Evolutionary conservation across 2,329 filamentous ascomycete genomes (phyloP).

Genomic region (Macroventuria anomochaeta): DNA sequence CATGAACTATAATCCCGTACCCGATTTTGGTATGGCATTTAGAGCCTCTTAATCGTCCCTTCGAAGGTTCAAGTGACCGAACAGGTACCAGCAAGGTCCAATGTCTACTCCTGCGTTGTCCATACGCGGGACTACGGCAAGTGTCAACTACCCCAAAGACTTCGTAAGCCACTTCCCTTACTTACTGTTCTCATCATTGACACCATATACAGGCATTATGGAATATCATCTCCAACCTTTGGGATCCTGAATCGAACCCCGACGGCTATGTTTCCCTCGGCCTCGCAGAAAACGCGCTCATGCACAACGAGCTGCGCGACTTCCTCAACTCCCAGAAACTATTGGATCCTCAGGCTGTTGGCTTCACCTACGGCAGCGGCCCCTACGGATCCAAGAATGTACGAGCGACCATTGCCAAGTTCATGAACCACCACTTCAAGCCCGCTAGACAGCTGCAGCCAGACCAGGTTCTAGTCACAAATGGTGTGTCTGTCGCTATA

Average conservation of each 20-base stretch:
- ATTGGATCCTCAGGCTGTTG: conserved; percentile 8
- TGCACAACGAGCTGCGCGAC: conserved; percentile 55
- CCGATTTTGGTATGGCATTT: neutral
- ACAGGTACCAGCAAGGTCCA: neutral
- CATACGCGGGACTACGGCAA: conserved; percentile 3
- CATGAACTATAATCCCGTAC: conserved; percentile 1
- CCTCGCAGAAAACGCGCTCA: conserved; percentile 61
- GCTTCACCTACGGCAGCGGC: conserved; percentile 54
- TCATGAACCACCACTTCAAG: conserved; percentile 48
- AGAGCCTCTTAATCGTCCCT: neutral
- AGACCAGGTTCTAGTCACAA: conserved; percentile 48
- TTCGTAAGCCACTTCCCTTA: neutral
- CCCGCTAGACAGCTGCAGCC: conserved; percentile 38
- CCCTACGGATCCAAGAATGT: conserved; percentile 47
- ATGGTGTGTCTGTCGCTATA: conserved; percentile 53
- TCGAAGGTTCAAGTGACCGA: neutral
- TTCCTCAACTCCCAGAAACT: conserved; percentile 52
- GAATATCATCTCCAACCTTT: conserved; percentile 55
- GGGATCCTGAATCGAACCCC: conserved; percentile 51
- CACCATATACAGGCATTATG: conserved; percentile 4
- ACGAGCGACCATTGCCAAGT: conserved; percentile 42
- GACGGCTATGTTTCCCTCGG: conserved; percentile 59
- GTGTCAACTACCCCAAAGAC: conserved; percentile 5
- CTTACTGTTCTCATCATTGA: neutral
- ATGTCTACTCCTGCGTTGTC: conserved; percentile 9